These are phyloP conservation scores for Triangularia setosa DNA, from an alignment of 2,329 filamentous ascomycete species.

Conservation along the genomic window DNA sequence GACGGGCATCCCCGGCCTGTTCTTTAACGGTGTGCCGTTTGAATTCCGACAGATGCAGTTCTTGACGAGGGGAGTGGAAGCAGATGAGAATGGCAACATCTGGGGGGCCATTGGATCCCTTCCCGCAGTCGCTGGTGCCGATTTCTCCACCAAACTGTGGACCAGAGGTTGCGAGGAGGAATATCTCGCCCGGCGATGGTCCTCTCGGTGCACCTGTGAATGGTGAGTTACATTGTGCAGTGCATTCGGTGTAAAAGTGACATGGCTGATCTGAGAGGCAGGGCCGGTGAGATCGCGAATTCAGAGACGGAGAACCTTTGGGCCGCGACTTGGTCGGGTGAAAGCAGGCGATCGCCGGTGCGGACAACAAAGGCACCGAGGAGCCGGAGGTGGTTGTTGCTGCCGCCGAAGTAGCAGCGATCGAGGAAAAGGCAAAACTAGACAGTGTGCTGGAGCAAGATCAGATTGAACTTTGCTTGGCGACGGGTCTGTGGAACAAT, in stretches of 20 bases:
- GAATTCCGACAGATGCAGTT: constrained; percentile 36
- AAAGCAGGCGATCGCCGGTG: background rate
- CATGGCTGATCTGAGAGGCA: background rate
- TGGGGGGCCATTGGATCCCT: constrained; percentile 36
- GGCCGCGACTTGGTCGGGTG: background rate
- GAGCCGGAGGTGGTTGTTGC: background rate
- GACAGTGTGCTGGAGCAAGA: background rate
- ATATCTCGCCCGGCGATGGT: background rate
- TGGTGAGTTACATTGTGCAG: background rate
- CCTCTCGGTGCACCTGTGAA: background rate
- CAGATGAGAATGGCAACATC: constrained; percentile 31
- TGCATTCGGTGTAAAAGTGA: background rate
- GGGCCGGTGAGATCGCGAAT: background rate
- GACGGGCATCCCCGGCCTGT: constrained; percentile 28
- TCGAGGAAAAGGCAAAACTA: background rate
- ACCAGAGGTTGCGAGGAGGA: too few species aligned
- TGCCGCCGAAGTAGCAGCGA: background rate
- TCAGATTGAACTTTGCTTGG: background rate
- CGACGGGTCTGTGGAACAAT: background rate
- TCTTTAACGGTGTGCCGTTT: constrained; percentile 27
- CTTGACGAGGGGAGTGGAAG: constrained; percentile 33
- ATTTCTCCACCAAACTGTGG: constrained; percentile 25
- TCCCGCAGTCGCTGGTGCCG: constrained; percentile 35
- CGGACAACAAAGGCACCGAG: background rate
- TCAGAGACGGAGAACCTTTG: background rate